Evolutionary conservation across 2,329 filamentous ascomycete species (phyloP).

Genomic region (Trichoderma harzianum): DNA sequence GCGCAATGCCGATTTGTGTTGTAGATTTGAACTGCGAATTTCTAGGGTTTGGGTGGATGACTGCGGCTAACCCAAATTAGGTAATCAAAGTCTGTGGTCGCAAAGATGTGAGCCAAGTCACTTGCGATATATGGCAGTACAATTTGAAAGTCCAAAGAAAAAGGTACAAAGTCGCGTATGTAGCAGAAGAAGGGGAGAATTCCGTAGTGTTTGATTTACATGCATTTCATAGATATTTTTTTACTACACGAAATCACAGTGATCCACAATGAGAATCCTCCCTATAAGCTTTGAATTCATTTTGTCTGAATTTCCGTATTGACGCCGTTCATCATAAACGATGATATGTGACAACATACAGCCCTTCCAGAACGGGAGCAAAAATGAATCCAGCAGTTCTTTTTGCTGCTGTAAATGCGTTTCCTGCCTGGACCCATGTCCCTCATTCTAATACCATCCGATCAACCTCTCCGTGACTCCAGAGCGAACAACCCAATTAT

Average conservation of each 20-base stretch:
- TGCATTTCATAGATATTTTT: slow-evolving; percentile 22
- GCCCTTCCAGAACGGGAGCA: slow-evolving; percentile 56
- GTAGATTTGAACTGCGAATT: slow-evolving; percentile 38
- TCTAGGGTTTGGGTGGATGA: slow-evolving; percentile 44
- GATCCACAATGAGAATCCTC: slow-evolving; percentile 27
- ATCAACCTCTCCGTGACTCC: slow-evolving; percentile 32
- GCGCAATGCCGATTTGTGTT: slow-evolving; percentile 38
- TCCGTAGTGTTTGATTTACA: slow-evolving; percentile 28
- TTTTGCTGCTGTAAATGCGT: slow-evolving; percentile 39
- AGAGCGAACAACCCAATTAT: slow-evolving; percentile 45
- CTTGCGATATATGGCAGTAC: neutral
- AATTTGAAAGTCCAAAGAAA: neutral
- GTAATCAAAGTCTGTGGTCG: slow-evolving; percentile 32
- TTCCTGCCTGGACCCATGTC: slow-evolving; percentile 36
- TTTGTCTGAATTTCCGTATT: slow-evolving; percentile 58
- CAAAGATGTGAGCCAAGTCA: neutral
- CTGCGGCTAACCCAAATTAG: slow-evolving; percentile 39
- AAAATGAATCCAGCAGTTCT: slow-evolving; percentile 59
- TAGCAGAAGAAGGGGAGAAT: neutral
- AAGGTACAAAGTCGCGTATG: neutral
- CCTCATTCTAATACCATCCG: slow-evolving; percentile 38
- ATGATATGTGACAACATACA: slow-evolving; percentile 64
- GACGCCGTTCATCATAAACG: slow-evolving; percentile 61
- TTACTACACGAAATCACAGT: slow-evolving; percentile 22
- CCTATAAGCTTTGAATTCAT: slow-evolving; percentile 36